Evolutionary conservation across 2,329 filamentous ascomycete genomes (phyloP), one percentile per base, ranked within the genome.

Genomic region (Beauveria scarabaeidicola): DNA sequence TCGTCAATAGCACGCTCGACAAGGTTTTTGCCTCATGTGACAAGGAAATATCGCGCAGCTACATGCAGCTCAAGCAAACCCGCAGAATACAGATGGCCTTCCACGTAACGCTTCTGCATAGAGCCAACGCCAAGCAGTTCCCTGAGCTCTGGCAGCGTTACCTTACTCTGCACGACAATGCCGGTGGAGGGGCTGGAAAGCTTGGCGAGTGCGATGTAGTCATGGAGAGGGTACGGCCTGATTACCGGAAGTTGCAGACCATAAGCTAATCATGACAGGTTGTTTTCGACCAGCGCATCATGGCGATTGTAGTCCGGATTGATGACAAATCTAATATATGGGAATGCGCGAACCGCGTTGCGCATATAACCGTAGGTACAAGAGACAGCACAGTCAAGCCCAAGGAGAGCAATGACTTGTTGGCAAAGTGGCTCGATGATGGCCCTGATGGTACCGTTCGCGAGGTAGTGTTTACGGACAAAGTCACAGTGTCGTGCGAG

Each of bases 21-120:
- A 81, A 82, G 53, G 76, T 88, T 15, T 97, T 99, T 72, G 75
- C 77, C 23, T 74, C 76, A 6, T 74, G 78, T 6, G 70, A 73
- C 3, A 67, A 82, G 0, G 73, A 84, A 5, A 66, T 55, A 8
- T 69, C 70, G 36, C 69, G 68, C 9, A 86, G 96, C 68, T 99
- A 89, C 76, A 83, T 81, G 66, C 83, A 90, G 60, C 81, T 99
- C 38, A 83, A 88, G 71, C 81, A 88, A 65, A 81, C 80, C 2
- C 81, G 87, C 21, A 89, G 94, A 58, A 75, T 97, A 6, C 93
- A 97, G 72, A 70, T 81, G n/a, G 81, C 86, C 44, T 99, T 97
- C 71, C 94, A 99, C 70, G 90, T 99, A 61, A 99, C 94, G 0
- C 81, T 99, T 43, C 91, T 97, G 71, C 94, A 99, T 73, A 86